A percentile compares a stretch with the other conserved stretches of the same genome.
Conservation (phyloP, 2,329 filamentous ascomycete species). For the Aspergillus latus region DNA sequence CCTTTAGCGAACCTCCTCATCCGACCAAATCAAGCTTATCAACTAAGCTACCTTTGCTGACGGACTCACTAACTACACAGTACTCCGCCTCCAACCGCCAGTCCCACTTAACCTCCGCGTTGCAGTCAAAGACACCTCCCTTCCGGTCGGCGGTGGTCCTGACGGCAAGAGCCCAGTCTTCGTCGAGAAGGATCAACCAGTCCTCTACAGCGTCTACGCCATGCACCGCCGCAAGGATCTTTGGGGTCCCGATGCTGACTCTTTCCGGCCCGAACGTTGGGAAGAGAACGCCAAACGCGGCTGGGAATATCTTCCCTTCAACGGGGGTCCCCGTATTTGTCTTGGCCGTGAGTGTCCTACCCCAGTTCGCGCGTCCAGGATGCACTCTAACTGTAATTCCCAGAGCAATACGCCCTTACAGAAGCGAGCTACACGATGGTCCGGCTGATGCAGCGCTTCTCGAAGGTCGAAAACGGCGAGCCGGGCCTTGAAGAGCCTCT, state of each 20-base stretch:
- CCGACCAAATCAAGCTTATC: neutral
- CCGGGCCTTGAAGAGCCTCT: constrained; percentile 30
- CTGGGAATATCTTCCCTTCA: constrained; percentile 43
- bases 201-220: constrained; percentile 66
- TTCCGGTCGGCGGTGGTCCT: constrained; percentile 58
- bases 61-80: constrained; percentile 26
- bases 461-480: constrained; percentile 37
- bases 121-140: constrained; percentile 43
- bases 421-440: constrained; percentile 44
- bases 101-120: constrained; percentile 49
- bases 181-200: constrained; percentile 62
- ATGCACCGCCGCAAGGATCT: constrained; percentile 68
- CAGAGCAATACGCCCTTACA: constrained; percentile 45
- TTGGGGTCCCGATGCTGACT: constrained; percentile 46
- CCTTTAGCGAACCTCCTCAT: neutral
- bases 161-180: constrained; percentile 61
- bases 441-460: constrained; percentile 39
- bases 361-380: neutral
- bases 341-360: constrained; percentile 36
- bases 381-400: neutral
- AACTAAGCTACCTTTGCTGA: neutral
- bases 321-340: constrained; percentile 42
- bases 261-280: constrained; percentile 54
- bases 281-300: constrained; percentile 36
- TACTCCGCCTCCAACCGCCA: constrained; percentile 45